Conservation (phyloP, 2,329 filamentous ascomycete genomes). For the Chalara sp. region DNA sequence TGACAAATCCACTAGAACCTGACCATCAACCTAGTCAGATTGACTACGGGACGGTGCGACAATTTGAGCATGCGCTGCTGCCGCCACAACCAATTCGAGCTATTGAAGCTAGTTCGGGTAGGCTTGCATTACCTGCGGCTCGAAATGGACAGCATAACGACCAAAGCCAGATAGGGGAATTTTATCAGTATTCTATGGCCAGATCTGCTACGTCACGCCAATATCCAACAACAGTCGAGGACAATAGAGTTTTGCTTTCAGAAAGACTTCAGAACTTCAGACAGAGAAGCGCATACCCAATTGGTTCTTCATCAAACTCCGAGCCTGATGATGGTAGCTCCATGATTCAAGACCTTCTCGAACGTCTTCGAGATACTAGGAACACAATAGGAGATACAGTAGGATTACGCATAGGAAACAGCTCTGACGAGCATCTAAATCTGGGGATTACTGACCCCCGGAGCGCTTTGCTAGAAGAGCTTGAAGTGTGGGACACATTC, state of each 20-base stretch:
- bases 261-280: slow-evolving; percentile 17
- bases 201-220: not conserved
- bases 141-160: not conserved
- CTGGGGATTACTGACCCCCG: slow-evolving; percentile 5
- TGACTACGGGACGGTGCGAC: slow-evolving; percentile 17
- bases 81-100: slow-evolving; percentile 13
- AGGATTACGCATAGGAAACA: slow-evolving; percentile 4
- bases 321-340: slow-evolving; percentile 1
- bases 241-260: slow-evolving; percentile 9
- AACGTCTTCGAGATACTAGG: slow-evolving; percentile 13
- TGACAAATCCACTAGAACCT: slow-evolving; percentile 17
- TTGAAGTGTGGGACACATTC: slow-evolving; percentile 16
- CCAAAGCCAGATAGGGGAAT: not conserved
- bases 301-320: not conserved
- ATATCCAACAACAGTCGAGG: not conserved
- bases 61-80: slow-evolving; percentile 17
- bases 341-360: slow-evolving; percentile 4
- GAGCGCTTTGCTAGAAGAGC: slow-evolving; percentile 12
- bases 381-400: slow-evolving; percentile 12
- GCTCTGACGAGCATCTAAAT: not conserved
- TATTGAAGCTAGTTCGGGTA: slow-evolving; percentile 4
- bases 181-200: not conserved
- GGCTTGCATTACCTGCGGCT: not conserved
- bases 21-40: slow-evolving; percentile 10
- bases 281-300: slow-evolving; percentile 9